These are phyloP conservation scores for Suillus ampliporus DNA, from an alignment of 768 basidiomycete species.

Conservation along the genomic window DNA sequence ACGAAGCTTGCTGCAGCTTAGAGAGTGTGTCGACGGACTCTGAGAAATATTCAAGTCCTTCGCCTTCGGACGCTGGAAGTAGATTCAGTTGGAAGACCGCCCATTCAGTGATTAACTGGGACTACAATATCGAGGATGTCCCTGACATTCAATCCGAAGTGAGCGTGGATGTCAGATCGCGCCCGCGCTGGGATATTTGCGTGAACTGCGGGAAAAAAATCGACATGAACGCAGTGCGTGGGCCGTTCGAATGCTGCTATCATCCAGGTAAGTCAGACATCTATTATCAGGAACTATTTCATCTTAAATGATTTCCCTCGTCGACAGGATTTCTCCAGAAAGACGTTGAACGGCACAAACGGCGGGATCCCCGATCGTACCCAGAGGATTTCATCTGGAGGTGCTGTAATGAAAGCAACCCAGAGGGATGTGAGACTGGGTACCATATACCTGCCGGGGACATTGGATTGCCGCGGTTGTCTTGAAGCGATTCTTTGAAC, in stretches of 20 bases:
- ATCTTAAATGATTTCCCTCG: neutral
- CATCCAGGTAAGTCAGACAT: constrained; percentile 58
- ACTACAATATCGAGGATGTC: constrained; percentile 2
- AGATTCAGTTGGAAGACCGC: constrained; percentile 5
- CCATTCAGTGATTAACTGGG: neutral
- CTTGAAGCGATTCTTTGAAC: neutral
- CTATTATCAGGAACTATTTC: constrained; percentile 20
- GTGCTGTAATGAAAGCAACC: constrained; percentile 46
- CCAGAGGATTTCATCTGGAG: constrained; percentile 58
- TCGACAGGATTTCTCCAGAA: neutral
- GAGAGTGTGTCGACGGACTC: neutral
- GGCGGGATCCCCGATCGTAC: constrained; percentile 38
- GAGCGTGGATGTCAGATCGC: neutral
- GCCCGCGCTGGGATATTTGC: constrained; percentile 54
- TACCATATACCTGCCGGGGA: constrained; percentile 8
- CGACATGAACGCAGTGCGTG: constrained; percentile 44
- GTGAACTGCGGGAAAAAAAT: constrained; percentile 53
- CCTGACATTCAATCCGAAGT: constrained; percentile 7
- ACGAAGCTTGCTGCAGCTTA: neutral
- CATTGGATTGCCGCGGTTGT: constrained; percentile 3
- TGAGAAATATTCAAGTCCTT: neutral
- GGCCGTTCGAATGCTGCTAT: constrained; percentile 50
- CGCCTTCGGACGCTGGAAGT: neutral
- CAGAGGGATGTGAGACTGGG: constrained; percentile 2
- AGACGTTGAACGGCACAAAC: constrained; percentile 7